Conservation (phyloP, 768 basidiomycete species). For the Russula sp. region DNA sequence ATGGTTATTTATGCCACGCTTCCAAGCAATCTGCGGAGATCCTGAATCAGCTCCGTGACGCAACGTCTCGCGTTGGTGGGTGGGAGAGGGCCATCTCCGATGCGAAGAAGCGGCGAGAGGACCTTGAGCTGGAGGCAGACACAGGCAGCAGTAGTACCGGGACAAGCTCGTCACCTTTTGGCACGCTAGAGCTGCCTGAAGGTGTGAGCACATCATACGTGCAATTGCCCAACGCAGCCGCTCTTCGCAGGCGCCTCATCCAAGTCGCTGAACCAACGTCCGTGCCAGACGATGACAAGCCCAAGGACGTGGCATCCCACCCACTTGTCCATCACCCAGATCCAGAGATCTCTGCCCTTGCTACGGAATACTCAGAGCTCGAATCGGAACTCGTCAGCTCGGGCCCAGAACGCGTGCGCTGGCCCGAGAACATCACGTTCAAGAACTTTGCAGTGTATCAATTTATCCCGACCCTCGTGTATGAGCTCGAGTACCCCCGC, state of each 20-base stretch:
- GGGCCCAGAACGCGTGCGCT: conserved; percentile 62
- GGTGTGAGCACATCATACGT: conserved; percentile 47
- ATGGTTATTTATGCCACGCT: conserved; percentile 69
- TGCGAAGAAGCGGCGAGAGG: conserved; percentile 43
- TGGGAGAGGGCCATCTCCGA: conserved; percentile 55
- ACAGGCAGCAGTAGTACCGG: conserved; percentile 21
- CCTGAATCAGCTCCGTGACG: conserved; percentile 41
- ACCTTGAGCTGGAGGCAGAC: conserved; percentile 32
- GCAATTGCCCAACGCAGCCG: conserved; percentile 45
- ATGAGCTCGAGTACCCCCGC: conserved; percentile 93
- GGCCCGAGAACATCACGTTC: conserved; percentile 81
- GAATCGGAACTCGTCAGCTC: conserved; percentile 68
- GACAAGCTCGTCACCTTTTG: conserved; percentile 26
- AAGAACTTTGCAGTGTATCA: conserved; percentile 82
- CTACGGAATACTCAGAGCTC: conserved; percentile 70
- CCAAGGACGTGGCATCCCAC: conserved; percentile 33
- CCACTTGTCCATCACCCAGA: conserved; percentile 63
- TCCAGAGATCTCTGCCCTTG: conserved; percentile 55
- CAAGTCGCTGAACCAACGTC: background rate
- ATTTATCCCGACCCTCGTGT: conserved; percentile 87
- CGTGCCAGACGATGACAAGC: conserved; percentile 14
- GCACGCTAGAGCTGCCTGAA: conserved; percentile 41
- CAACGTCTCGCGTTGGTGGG: conserved; percentile 52
- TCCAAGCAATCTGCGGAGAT: conserved; percentile 41
- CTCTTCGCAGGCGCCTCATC: conserved; percentile 53